Evolutionary conservation across 2,329 filamentous ascomycete genomes (phyloP).

Genomic region (Cyphellophora europaea): DNA sequence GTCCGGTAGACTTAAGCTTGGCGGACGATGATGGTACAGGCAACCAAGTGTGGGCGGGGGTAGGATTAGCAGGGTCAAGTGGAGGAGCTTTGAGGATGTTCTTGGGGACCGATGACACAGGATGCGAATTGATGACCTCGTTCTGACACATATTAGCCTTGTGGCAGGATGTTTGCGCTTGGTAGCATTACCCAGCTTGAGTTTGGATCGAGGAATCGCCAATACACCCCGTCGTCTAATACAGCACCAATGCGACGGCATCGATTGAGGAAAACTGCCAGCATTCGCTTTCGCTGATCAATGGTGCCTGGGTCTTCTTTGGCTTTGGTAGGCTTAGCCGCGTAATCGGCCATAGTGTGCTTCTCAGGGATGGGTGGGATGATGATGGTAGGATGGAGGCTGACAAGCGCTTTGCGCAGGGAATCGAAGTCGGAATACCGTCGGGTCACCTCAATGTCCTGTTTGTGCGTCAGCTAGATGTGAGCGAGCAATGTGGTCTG

Average conservation of each 20-base stretch:
- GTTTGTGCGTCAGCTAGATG: slow-evolving; percentile 8
- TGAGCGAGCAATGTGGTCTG: not conserved
- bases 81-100: slow-evolving; percentile 93
- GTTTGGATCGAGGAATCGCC: slow-evolving; percentile 95
- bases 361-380: slow-evolving; percentile 98
- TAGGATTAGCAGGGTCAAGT: slow-evolving; percentile 85
- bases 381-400: slow-evolving; percentile 87
- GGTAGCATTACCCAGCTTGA: slow-evolving; percentile 81
- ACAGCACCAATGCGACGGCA: slow-evolving; percentile 90
- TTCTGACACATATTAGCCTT: slow-evolving; percentile 57
- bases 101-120: slow-evolving; percentile 84
- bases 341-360: slow-evolving; percentile 97
- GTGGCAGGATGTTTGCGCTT: too few species aligned
- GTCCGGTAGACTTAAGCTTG: slow-evolving; percentile 57
- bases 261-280: slow-evolving; percentile 88
- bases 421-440: slow-evolving; percentile 96
- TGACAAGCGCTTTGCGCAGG: slow-evolving; percentile 75
- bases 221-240: slow-evolving; percentile 88
- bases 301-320: slow-evolving; percentile 98
- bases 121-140: slow-evolving; percentile 89
- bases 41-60: slow-evolving; percentile 74
- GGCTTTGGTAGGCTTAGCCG: slow-evolving; percentile 92
- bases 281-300: slow-evolving; percentile 91
- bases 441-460: slow-evolving; percentile 92
- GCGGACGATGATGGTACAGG: slow-evolving; percentile 78